Conservation (phyloP, 2,329 filamentous ascomycete genomes). For the Bipolaris victoriae region DNA sequence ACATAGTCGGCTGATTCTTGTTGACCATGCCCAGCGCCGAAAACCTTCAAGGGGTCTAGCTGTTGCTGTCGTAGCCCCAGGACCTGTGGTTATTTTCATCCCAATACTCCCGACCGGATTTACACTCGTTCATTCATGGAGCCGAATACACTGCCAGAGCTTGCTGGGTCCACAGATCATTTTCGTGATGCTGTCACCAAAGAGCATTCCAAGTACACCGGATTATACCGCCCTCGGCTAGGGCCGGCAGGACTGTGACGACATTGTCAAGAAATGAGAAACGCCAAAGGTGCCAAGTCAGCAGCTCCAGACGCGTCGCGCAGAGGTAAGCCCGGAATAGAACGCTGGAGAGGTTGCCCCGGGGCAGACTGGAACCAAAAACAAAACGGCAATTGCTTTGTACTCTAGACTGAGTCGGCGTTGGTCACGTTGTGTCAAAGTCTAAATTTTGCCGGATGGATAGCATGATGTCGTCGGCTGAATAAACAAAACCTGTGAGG, state of each 20-base stretch:
- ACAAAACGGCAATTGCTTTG: neutral
- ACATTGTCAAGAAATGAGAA: conserved; percentile 22
- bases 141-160: conserved; percentile 39
- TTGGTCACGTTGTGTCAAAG: neutral
- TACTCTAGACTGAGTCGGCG: no score
- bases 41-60: conserved; percentile 55
- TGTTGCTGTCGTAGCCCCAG: conserved; percentile 52
- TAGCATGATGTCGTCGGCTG: neutral
- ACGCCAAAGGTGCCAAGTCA: conserved; percentile 29
- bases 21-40: conserved; percentile 55
- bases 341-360: neutral
- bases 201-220: conserved; percentile 48
- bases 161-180: conserved; percentile 54
- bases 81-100: conserved; percentile 44
- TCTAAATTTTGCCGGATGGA: neutral
- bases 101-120: conserved; percentile 49
- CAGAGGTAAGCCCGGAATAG: neutral
- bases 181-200: conserved; percentile 55
- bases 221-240: conserved; percentile 24
- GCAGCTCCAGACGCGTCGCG: neutral
- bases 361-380: neutral
- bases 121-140: conserved; percentile 48
- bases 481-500: neutral
- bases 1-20: conserved; percentile 52
- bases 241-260: conserved; percentile 12